phyloP scores from a whole-genome alignment of 1,139 yeast genomes.

The Nakaseomyces kungkrabaensis region DNA sequence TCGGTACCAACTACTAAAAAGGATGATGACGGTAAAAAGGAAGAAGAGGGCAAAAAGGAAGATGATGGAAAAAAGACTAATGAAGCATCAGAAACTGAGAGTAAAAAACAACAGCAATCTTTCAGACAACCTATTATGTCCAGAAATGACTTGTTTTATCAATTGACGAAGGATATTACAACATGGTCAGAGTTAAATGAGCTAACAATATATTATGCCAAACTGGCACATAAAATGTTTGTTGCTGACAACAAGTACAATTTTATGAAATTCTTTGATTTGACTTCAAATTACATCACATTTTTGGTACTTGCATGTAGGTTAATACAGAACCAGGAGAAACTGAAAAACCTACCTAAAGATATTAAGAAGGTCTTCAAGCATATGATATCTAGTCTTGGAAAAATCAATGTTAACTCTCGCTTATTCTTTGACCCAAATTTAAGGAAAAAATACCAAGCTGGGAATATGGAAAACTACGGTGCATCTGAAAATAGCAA shows the following conservation, averaged over 20 bases:
- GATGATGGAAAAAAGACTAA: background rate
- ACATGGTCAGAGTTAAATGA: conserved; percentile 48
- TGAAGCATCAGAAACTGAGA: background rate
- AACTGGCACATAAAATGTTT: conserved; percentile 40
- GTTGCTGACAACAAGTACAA: conserved; percentile 40
- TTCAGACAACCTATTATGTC: conserved; percentile 2
- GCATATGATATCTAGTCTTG: conserved; percentile 42
- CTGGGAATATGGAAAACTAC: background rate
- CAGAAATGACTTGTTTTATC: conserved; percentile 39
- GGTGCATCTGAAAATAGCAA: background rate
- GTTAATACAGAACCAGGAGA: conserved; percentile 42
- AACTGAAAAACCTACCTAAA: conserved; percentile 36
- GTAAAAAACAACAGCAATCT: background rate
- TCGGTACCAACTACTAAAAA: too few relatives aligned
- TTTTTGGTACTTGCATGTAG: conserved; percentile 43
- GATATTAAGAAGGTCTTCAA: conserved; percentile 41
- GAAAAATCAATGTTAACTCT: conserved; percentile 54
- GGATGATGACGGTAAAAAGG: background rate
- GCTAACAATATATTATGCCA: conserved; percentile 38
- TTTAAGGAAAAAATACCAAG: background rate
- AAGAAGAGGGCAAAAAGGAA: background rate
- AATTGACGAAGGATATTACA: conserved; percentile 46
- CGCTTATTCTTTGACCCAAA: conserved; percentile 39
- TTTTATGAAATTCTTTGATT: conserved; percentile 44
- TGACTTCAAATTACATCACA: conserved; percentile 40